These are phyloP conservation scores for Malus hybrid DNA, from an alignment of 331 rosid genomes.

Conservation along the genomic window DNA sequence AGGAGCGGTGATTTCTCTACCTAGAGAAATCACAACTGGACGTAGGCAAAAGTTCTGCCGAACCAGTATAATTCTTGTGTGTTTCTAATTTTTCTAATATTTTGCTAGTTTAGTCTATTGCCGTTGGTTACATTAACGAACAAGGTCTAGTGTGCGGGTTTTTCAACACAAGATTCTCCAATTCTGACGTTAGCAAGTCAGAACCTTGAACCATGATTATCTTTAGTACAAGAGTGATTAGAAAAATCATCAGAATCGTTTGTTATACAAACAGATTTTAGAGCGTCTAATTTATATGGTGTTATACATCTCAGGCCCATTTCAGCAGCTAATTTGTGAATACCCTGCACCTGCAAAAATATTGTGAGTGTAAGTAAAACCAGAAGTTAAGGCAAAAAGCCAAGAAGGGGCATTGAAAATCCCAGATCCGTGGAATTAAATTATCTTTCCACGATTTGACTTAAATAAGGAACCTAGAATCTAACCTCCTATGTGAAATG, in stretches of 20 bases:
- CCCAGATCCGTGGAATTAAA: background rate
- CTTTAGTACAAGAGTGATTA: constrained; percentile 27
- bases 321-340: constrained; percentile 85
- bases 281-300: constrained; percentile 72
- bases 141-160: too few relatives aligned
- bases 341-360: constrained; percentile 59
- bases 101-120: too few relatives aligned
- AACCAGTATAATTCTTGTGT: too few relatives aligned
- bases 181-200: constrained; percentile 27
- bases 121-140: too few relatives aligned
- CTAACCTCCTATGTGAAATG: background rate
- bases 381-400: background rate
- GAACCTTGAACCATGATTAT: constrained; percentile 26
- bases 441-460: background rate
- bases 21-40: too few relatives aligned
- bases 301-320: constrained; percentile 80
- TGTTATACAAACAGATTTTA: constrained; percentile 59
- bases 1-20: too few relatives aligned
- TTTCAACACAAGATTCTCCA: constrained; percentile 14
- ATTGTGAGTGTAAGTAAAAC: background rate
- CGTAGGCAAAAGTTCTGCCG: too few relatives aligned
- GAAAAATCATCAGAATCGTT: constrained; percentile 28
- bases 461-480: background rate
- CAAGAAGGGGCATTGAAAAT: background rate
- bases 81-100: too few relatives aligned